Evolutionary conservation across 495 filamentous ascomycete species (phyloP).

Genomic region (Lophiotrema nucula): DNA sequence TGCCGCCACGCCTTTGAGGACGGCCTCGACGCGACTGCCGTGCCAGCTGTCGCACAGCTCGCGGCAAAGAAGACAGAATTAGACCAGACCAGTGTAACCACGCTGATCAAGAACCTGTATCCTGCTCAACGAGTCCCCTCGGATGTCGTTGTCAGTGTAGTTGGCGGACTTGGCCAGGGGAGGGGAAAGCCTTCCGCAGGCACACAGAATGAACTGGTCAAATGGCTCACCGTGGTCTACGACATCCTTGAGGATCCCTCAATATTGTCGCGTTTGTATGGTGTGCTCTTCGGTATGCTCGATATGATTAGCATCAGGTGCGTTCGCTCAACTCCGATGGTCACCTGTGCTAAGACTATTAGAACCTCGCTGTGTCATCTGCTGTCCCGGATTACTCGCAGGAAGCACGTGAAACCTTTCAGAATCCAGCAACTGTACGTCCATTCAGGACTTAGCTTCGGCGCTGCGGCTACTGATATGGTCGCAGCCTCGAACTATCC

Average conservation of each 20-base stretch:
- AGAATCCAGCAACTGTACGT: constrained; percentile 77
- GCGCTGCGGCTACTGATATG: constrained; percentile 27
- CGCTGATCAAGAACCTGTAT: constrained; percentile 72
- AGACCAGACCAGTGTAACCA: constrained; percentile 68
- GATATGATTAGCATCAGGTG: constrained; percentile 75
- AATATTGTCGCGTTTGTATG: constrained; percentile 69
- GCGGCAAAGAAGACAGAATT: constrained; percentile 65
- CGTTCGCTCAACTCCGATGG: background rate
- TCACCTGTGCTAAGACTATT: constrained; percentile 29
- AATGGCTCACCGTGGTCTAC: constrained; percentile 79
- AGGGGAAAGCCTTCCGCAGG: constrained; percentile 70
- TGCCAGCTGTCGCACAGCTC: constrained; percentile 65
- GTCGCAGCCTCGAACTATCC: constrained; percentile 57
- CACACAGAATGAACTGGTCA: constrained; percentile 66
- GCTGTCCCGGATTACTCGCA: constrained; percentile 75
- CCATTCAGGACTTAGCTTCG: background rate
- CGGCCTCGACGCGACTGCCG: constrained; percentile 60
- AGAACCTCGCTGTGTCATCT: constrained; percentile 72
- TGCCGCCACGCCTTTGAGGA: constrained; percentile 58
- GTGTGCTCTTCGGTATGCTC: constrained; percentile 77
- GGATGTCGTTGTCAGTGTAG: constrained; percentile 61
- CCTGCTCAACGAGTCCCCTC: constrained; percentile 62
- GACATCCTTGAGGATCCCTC: constrained; percentile 65
- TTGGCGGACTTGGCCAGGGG: constrained; percentile 76
- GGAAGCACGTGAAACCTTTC: constrained; percentile 85